Base-by-base conservation (phyloP, 2,329 filamentous ascomycete genomes). In the Cercospora nicotianae region DNA sequence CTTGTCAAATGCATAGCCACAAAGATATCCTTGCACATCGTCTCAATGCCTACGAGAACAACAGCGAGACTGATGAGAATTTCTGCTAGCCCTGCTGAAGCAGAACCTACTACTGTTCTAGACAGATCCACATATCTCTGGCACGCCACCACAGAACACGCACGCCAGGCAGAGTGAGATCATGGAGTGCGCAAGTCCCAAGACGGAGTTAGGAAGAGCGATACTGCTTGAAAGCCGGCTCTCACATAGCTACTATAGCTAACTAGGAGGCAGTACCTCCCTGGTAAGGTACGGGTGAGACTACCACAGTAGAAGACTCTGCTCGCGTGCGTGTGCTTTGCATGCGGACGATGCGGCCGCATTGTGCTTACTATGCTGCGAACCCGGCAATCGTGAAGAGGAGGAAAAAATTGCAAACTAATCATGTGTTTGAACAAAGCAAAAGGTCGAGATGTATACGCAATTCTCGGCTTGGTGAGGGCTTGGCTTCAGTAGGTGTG, bases 401-500 rank as follows among this genome's bases (percentile, higher is more conserved):
- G 36, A 39, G 36, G 31, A 33, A 39, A 39, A 39, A 39, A n/a
- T 8, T 39, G 36, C 16, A n/a, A 3, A 39, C 36, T 16, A n/a
- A 39, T 39, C 26, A 28, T 28, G 26, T 6, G 26, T 28, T 28
- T 28, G 26, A 28, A 28, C 26, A 28, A 28, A 28, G 26, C 26
- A 28, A 28, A 28, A 28, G 26, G 26, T 28, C 5, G 3, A 28
- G 5, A 23, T 23, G 60, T 63, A 48, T 45, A 63, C 60, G 60
- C 60, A 63, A 63, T 63, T 51, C 33, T 28, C 10, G 60, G n/a
- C 60, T 31, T 63, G 39, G 60, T 20, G 20, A 26, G 33, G 53
- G 63, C 63, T 65, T 65, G 63, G 63, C 63, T 65, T 59, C 3
- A 30, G 28, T n/a, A 57, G 23, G 53, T 42, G 28, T 28, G 53